Percentiles rank a stretch among this genome's conserved stretches.
phyloP scores from a whole-genome alignment of 805 yeast genomes.

The Zygosaccharomyces lentus region DNA sequence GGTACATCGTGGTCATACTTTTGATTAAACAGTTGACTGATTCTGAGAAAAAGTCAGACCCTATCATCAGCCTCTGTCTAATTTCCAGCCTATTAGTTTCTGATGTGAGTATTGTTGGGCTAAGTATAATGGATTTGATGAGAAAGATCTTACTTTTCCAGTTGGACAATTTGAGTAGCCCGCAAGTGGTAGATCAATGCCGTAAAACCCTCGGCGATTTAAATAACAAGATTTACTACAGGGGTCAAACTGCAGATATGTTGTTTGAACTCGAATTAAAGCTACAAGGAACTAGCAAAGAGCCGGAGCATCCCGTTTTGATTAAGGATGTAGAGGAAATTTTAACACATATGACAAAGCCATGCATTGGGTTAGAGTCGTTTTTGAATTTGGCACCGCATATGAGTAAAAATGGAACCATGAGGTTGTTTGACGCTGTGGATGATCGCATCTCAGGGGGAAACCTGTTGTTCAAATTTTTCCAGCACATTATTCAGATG shows the following conservation, averaged over 20 bases:
- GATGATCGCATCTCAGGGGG: slow-evolving; percentile 22
- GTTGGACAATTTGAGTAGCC: slow-evolving; percentile 23
- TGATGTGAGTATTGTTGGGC: slow-evolving; percentile 78
- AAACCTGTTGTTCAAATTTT: slow-evolving; percentile 21
- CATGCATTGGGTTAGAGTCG: slow-evolving; percentile 26
- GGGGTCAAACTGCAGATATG: slow-evolving; percentile 82
- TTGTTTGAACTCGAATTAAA: slow-evolving; percentile 58
- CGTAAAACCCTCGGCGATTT: slow-evolving; percentile 61
- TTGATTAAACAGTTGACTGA: slow-evolving; percentile 36
- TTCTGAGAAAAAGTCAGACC: slow-evolving; percentile 14
- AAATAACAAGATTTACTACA: slow-evolving; percentile 75
- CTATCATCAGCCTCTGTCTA: slow-evolving; percentile 38
- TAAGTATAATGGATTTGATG: slow-evolving; percentile 77
- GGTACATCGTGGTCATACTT: slow-evolving; percentile 60
- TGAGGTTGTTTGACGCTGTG: slow-evolving; percentile 22
- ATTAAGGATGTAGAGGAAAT: slow-evolving; percentile 23
- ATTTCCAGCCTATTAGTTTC: slow-evolving; percentile 64
- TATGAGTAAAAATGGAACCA: slow-evolving; percentile 9
- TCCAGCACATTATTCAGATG: slow-evolving; percentile 14
- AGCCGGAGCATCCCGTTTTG: slow-evolving; percentile 25
- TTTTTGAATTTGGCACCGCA: slow-evolving; percentile 26
- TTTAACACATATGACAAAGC: slow-evolving; percentile 18
- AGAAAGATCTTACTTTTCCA: slow-evolving; percentile 54
- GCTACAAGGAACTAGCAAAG: slow-evolving; percentile 26
- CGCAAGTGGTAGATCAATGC: slow-evolving; percentile 41